These are phyloP conservation scores for Ceratobasidium sp. DNA, from an alignment of 1,284 basidiomycete species.

Conservation along the genomic window DNA sequence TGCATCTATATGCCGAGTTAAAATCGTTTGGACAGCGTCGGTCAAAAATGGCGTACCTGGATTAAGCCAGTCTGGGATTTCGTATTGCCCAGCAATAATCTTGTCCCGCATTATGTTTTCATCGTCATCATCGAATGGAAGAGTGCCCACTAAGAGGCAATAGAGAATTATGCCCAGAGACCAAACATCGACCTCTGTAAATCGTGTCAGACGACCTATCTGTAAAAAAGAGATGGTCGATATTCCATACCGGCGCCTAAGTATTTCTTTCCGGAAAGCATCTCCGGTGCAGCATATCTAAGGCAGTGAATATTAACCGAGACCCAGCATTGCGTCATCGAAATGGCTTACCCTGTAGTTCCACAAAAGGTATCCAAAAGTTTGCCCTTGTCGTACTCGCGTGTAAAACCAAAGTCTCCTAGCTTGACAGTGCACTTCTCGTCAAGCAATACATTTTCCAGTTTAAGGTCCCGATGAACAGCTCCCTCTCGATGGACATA, in stretches of 20 bases:
- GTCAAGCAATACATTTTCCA: conserved; percentile 95
- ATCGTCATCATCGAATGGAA: conserved; percentile 99
- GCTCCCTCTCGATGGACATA: conserved; percentile 92
- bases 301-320: conserved; percentile 34
- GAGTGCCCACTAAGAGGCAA: conserved; percentile 90
- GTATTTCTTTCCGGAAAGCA: conserved; percentile 91
- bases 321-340: not conserved
- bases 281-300: conserved; percentile 92
- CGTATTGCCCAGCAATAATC: conserved; percentile 90
- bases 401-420: conserved; percentile 96
- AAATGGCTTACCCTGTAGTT: conserved; percentile 78
- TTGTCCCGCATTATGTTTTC: conserved; percentile 90
- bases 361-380: conserved; percentile 97
- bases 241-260: conserved; percentile 80
- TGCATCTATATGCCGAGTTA: conserved; percentile 70
- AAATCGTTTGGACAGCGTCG: conserved; percentile 39
- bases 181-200: conserved; percentile 95
- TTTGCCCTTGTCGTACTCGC: conserved; percentile 89
- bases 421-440: conserved; percentile 90
- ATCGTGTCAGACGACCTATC: not conserved
- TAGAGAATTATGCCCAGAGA: conserved; percentile 96
- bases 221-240: conserved; percentile 54
- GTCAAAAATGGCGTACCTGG: conserved; percentile 67
- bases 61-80: conserved; percentile 93
- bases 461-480: conserved; percentile 95